Evolutionary conservation across 148 eudicot genomes (phyloP).

Genomic region (Talinum fruticosum): DNA sequence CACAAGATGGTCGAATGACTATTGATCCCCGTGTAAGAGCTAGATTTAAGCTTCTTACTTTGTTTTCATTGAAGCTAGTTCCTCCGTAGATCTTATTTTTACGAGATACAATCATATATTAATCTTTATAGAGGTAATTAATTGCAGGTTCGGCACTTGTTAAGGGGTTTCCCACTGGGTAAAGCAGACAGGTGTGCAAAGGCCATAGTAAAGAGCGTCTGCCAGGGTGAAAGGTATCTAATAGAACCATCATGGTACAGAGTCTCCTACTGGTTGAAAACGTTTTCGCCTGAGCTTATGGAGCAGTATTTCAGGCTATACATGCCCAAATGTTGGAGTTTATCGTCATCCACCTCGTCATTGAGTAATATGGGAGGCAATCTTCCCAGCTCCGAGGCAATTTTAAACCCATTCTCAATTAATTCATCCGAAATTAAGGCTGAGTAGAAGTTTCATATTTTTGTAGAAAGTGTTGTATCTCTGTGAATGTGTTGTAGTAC

Average conservation of each 20-base stretch:
- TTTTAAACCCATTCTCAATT: too few relatives aligned
- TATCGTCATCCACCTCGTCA: too few relatives aligned
- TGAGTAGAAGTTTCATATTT: too few relatives aligned
- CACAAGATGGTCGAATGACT: slow-evolving; percentile 29
- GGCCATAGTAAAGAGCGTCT: slow-evolving; percentile 29
- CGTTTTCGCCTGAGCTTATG: slow-evolving; percentile 27
- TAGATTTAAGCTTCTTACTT: slow-evolving; percentile 35
- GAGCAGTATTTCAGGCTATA: slow-evolving; percentile 18
- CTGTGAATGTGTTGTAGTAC: too few relatives aligned
- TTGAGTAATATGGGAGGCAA: too few relatives aligned
- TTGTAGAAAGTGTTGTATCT: too few relatives aligned
- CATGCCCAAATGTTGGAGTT: slow-evolving; percentile 5
- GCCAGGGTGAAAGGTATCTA: slow-evolving; percentile 27
- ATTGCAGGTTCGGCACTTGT: slow-evolving; percentile 37
- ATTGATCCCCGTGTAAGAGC: slow-evolving; percentile 36
- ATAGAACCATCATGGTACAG: slow-evolving; percentile 26
- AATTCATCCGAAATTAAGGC: too few relatives aligned
- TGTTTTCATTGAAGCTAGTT: neutral
- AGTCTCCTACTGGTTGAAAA: slow-evolving; percentile 21
- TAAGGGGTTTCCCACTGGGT: slow-evolving; percentile 23
- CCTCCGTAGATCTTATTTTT: neutral
- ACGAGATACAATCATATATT: too few relatives aligned
- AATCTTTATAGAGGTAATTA: neutral
- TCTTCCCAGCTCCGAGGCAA: too few relatives aligned
- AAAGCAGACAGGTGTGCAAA: slow-evolving; percentile 24